Evolutionary conservation across 148 eudicot genomes (phyloP).

Genomic region (Limonium bicolor): DNA sequence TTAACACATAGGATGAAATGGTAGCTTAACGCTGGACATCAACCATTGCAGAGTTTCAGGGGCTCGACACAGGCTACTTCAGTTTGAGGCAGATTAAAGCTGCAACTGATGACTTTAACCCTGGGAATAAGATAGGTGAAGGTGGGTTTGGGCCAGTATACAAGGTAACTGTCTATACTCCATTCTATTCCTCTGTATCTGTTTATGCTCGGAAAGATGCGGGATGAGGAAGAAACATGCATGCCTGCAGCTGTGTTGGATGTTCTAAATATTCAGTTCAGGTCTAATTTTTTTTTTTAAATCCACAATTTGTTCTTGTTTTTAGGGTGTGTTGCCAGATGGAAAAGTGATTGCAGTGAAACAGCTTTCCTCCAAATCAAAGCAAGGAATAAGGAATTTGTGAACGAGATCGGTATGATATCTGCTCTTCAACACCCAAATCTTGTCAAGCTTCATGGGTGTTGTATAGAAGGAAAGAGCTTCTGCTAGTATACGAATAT

Average conservation of each 20-base stretch:
- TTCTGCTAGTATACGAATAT: constrained; percentile 60
- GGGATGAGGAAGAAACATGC: too few species aligned
- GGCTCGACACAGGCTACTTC: constrained; percentile 55
- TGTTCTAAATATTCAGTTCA: too few species aligned
- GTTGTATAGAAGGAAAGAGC: constrained; percentile 70
- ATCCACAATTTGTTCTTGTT: too few species aligned
- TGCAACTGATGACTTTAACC: constrained; percentile 53
- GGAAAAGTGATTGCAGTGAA: constrained; percentile 73
- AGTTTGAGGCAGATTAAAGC: constrained; percentile 62
- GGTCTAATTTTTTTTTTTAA: too few species aligned
- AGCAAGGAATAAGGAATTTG: constrained; percentile 71
- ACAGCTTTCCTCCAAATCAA: constrained; percentile 73
- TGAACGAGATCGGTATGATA: constrained; percentile 75
- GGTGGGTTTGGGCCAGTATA: constrained; percentile 94
- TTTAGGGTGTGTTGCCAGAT: constrained; percentile 67
- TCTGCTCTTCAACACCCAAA: constrained; percentile 82
- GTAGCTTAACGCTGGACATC: not conserved
- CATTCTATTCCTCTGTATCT: not conserved
- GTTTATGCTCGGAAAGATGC: too few species aligned
- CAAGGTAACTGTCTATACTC: constrained; percentile 53
- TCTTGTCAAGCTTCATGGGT: constrained; percentile 72
- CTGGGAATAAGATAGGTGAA: constrained; percentile 60
- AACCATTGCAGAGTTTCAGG: constrained; percentile 37
- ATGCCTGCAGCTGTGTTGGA: too few species aligned
- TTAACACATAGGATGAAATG: not conserved